Percentiles rank a stretch among this genome's conserved stretches.
phyloP scores from a whole-genome alignment of 2,329 filamentous ascomycete species.

The Bipolaris gigantea region DNA sequence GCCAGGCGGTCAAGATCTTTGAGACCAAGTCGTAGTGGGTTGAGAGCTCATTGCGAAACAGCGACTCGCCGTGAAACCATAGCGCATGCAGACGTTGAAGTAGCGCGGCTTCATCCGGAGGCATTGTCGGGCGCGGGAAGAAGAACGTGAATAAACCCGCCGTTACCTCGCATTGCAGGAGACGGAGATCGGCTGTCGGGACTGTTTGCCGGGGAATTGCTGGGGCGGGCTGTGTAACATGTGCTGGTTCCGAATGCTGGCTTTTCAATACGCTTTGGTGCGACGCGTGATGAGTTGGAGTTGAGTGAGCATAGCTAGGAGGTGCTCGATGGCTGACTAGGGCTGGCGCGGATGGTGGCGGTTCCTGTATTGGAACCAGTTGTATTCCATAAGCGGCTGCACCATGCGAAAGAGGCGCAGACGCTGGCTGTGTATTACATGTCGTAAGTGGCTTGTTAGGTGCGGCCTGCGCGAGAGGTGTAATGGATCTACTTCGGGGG shows the following conservation, averaged over 20 bases:
- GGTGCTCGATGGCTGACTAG: conserved; percentile 9
- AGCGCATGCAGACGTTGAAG: conserved; percentile 33
- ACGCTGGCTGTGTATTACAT: conserved; percentile 13
- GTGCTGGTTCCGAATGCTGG: conserved; percentile 24
- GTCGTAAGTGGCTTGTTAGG: conserved; percentile 19
- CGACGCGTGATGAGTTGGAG: conserved; percentile 11
- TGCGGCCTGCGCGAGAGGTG: conserved; percentile 30
- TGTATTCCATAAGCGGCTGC: conserved; percentile 24
- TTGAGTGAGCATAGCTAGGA: conserved; percentile 10
- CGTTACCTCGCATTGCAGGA: conserved; percentile 40
- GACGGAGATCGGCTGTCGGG: conserved; percentile 21
- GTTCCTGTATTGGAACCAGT: conserved; percentile 19
- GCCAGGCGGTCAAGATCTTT: conserved; percentile 37
- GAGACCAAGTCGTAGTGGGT: conserved; percentile 32
- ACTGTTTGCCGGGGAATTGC: conserved; percentile 8
- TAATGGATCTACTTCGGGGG: conserved; percentile 34
- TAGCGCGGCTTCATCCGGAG: conserved; percentile 29
- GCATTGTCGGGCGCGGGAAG: conserved; percentile 27
- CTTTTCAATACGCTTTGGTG: conserved; percentile 32
- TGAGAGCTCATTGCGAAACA: conserved; percentile 33
- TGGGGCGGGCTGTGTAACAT: conserved; percentile 4
- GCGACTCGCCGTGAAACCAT: conserved; percentile 31
- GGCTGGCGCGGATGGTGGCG: conserved; percentile 11
- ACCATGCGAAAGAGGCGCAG: conserved; percentile 18
- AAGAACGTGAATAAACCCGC: conserved; percentile 37